A percentile compares a stretch with the other conserved stretches of the same genome.
These are phyloP conservation scores for Fragaria vesca DNA, from an alignment of 306 rosid species.

Conservation along the genomic window DNA sequence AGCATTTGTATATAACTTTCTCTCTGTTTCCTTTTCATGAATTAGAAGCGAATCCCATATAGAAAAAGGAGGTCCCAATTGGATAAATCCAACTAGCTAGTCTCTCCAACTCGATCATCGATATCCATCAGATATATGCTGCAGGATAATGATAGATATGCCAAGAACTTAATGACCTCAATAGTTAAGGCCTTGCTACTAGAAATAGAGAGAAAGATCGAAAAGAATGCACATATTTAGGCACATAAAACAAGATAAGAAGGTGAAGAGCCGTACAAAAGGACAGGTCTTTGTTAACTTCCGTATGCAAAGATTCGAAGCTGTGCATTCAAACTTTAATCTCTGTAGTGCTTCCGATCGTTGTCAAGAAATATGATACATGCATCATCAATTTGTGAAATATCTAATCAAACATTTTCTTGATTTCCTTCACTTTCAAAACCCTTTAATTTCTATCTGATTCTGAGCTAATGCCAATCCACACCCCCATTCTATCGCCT, in stretches of 20 bases:
- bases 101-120: constrained; percentile 1
- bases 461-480: neutral
- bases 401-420: neutral
- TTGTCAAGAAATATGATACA: neutral
- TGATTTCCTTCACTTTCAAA: neutral
- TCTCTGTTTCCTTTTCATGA: constrained; percentile 22
- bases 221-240: neutral
- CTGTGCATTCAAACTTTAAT: neutral
- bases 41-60: constrained; percentile 22
- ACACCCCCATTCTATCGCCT: constrained; percentile 5
- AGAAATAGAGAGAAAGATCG: neutral
- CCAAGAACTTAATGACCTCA: neutral
- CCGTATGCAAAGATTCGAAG: constrained; percentile 23
- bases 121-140: neutral
- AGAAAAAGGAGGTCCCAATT: constrained; percentile 32
- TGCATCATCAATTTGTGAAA: neutral
- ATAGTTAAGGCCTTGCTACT: neutral
- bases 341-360: neutral
- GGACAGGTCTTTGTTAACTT: constrained; percentile 41
- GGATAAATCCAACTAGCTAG: constrained; percentile 35
- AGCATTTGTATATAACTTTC: neutral
- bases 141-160: constrained; percentile 1
- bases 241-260: neutral
- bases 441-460: neutral
- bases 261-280: constrained; percentile 54